Evolutionary conservation across 2,329 filamentous ascomycete species (phyloP).

Genomic region (Alternaria hordeiaustralica): DNA sequence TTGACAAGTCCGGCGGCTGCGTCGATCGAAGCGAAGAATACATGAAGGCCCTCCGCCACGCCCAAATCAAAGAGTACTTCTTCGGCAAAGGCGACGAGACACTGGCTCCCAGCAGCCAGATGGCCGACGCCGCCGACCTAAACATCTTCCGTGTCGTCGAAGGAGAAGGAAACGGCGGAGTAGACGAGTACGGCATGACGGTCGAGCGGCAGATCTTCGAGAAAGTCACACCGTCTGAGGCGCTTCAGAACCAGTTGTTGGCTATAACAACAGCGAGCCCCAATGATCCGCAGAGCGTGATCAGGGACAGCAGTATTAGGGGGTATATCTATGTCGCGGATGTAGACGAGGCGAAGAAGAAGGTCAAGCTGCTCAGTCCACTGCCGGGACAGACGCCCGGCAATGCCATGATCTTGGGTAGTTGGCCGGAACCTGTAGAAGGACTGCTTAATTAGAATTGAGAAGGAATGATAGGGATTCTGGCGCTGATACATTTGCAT

Average conservation of each 20-base stretch:
- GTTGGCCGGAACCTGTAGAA: conserved; percentile 84
- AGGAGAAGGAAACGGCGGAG: conserved; percentile 51
- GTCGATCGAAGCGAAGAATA: conserved; percentile 76
- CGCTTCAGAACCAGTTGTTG: conserved; percentile 80
- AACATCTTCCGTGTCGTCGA: conserved; percentile 74
- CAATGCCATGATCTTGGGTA: conserved; percentile 81
- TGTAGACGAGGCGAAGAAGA: conserved; percentile 83
- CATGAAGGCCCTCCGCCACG: conserved; percentile 75
- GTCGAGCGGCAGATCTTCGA: conserved; percentile 59
- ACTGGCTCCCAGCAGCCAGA: conserved; percentile 86
- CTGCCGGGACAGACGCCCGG: conserved; percentile 81
- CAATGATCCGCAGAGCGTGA: conserved; percentile 71
- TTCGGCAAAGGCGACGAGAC: conserved; percentile 77
- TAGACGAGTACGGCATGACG: conserved; percentile 16
- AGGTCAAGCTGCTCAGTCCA: conserved; percentile 81
- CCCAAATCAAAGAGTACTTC: conserved; percentile 89
- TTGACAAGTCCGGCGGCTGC: conserved; percentile 86
- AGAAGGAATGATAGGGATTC: background rate
- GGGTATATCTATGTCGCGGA: conserved; percentile 94
- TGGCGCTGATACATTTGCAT: background rate
- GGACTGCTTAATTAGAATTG: conserved; percentile 64
- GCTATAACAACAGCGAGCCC: conserved; percentile 81
- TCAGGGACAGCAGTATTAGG: conserved; percentile 83
- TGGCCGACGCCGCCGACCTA: conserved; percentile 77
- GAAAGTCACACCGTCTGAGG: conserved; percentile 68